Evolutionary conservation across 495 filamentous ascomycete genomes (phyloP).

Genomic region (Friedmanniomyces simplex): DNA sequence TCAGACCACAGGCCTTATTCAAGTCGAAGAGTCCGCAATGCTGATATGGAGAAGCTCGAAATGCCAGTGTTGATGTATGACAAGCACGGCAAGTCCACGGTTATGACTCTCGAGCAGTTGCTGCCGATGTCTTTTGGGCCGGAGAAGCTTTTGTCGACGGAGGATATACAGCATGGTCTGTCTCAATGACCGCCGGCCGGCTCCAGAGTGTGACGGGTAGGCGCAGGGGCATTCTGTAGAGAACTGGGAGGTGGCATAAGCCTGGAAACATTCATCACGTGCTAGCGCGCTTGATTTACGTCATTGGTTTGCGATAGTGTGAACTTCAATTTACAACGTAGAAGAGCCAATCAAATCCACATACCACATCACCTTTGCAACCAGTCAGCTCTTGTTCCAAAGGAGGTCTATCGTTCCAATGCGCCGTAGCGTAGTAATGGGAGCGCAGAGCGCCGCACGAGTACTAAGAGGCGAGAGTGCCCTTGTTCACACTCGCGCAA

Average conservation of each 20-base stretch:
- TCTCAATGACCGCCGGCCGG: not conserved
- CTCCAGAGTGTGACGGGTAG: not conserved
- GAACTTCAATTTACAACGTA: not conserved
- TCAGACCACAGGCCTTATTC: too few species aligned
- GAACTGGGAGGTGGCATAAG: too few species aligned
- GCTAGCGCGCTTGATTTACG: too few species aligned
- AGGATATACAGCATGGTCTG: constrained; percentile 12
- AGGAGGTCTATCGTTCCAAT: not conserved
- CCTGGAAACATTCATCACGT: too few species aligned
- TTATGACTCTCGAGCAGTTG: constrained; percentile 52
- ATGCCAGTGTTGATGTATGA: constrained; percentile 91
- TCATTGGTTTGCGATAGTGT: not conserved
- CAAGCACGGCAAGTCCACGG: constrained; percentile 52
- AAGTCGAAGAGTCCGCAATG: not conserved
- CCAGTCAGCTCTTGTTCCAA: too few species aligned
- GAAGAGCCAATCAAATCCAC: too few species aligned
- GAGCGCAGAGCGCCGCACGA: not conserved
- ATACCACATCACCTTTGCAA: too few species aligned
- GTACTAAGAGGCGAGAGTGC: not conserved
- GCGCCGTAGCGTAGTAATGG: not conserved
- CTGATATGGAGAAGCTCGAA: constrained; percentile 37
- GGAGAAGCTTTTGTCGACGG: constrained; percentile 19
- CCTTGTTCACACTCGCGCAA: not conserved
- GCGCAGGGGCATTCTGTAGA: not conserved
- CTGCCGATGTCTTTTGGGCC: constrained; percentile 27